Conservation (phyloP, 352 stramenopile species). For the Phytophthora aleatoria region DNA sequence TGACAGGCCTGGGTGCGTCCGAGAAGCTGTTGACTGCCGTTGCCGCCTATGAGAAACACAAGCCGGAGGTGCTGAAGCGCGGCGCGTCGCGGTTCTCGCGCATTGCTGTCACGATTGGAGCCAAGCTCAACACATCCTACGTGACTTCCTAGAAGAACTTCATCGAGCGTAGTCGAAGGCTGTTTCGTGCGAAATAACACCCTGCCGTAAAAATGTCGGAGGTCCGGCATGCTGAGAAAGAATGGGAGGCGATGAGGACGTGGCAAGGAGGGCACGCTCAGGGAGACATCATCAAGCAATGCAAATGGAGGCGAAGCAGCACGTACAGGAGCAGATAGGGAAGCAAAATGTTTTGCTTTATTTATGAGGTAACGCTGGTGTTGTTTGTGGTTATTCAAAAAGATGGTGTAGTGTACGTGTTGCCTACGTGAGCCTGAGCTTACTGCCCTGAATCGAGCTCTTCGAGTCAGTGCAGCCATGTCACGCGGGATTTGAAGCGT, state of each 20-base stretch:
- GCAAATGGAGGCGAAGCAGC: slow-evolving; percentile 1
- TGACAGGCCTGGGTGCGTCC: slow-evolving; percentile 72
- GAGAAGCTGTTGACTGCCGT: slow-evolving; percentile 83
- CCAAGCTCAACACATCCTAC: slow-evolving; percentile 80
- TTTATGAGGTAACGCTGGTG: slow-evolving; percentile 30
- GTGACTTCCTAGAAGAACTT: slow-evolving; percentile 42
- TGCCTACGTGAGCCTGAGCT: too few species aligned
- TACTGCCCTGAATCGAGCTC: too few species aligned
- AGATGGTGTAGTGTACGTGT: too few species aligned
- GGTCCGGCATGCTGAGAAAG: neutral
- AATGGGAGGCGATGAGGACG: slow-evolving; percentile 7
- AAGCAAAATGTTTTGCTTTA: slow-evolving; percentile 36
- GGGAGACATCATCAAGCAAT: too few species aligned
- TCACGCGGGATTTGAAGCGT: neutral
- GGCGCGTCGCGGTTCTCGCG: slow-evolving; percentile 63
- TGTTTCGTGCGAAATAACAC: slow-evolving; percentile 5
- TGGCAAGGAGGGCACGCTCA: slow-evolving; percentile 3
- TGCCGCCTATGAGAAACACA: slow-evolving; percentile 84
- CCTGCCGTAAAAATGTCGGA: neutral
- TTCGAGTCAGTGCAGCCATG: slow-evolving; percentile 5
- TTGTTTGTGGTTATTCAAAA: slow-evolving; percentile 25
- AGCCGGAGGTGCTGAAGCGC: slow-evolving; percentile 76
- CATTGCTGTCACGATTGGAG: slow-evolving; percentile 75
- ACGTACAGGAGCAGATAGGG: slow-evolving; percentile 25
- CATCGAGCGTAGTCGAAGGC: neutral